Evolutionary conservation across 2,329 filamentous ascomycete species (phyloP).

Genomic region (Fusarium pseudonygamai): DNA sequence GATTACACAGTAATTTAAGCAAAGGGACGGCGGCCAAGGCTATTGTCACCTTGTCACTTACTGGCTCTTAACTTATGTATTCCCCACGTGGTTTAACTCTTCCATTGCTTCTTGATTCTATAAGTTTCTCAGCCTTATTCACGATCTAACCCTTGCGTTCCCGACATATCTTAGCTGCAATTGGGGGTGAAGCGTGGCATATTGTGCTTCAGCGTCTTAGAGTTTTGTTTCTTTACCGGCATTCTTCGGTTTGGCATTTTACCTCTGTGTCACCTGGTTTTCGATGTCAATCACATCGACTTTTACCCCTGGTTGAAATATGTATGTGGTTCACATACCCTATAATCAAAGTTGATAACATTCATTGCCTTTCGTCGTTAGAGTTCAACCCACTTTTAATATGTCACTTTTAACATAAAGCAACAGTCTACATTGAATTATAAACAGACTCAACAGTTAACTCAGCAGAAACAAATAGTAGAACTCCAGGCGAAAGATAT

Average conservation of each 20-base stretch:
- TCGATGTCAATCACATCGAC: not conserved
- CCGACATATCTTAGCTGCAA: not conserved
- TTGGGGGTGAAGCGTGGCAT: not conserved
- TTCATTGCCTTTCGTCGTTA: not conserved
- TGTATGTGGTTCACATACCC: not conserved
- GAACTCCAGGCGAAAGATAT: too few relatives aligned
- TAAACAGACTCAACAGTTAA: too few relatives aligned
- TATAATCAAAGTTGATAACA: not conserved
- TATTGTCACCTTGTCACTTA: not conserved
- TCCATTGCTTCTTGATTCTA: not conserved
- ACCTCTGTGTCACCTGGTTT: not conserved
- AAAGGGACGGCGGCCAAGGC: not conserved
- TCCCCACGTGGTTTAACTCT: not conserved
- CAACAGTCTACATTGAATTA: not conserved
- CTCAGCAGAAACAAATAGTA: not conserved
- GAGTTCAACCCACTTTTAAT: not conserved
- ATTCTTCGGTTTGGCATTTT: not conserved
- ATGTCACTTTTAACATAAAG: not conserved
- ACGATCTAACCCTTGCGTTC: not conserved
- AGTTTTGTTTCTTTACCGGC: not conserved
- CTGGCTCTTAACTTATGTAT: not conserved
- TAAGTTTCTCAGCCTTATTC: not conserved
- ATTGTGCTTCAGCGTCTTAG: not conserved
- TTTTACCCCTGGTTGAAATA: too few relatives aligned
- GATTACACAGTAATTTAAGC: not conserved